Conservation (phyloP, 1,284 basidiomycete species). For the Malassezia globosa region DNA sequence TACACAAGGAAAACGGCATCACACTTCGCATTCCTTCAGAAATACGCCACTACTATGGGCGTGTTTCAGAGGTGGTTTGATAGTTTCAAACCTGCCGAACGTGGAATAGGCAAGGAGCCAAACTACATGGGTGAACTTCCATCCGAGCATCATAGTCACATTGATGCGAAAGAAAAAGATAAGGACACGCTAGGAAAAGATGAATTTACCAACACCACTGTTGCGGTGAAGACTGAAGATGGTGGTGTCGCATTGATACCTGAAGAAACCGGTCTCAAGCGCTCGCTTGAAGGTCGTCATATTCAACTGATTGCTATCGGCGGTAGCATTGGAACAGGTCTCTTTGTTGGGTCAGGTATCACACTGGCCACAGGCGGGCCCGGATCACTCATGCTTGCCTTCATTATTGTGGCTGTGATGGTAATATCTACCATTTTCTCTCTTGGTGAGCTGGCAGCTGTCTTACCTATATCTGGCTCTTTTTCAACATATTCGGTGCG, state of each 20-base stretch:
- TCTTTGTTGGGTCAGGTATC: constrained; percentile 50
- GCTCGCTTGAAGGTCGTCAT: constrained; percentile 29
- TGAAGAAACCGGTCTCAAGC: constrained; percentile 29
- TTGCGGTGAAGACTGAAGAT: constrained; percentile 14
- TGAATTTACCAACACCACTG: constrained; percentile 12
- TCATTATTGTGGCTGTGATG: constrained; percentile 39
- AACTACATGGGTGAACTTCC: constrained; percentile 2
- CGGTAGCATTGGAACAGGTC: constrained; percentile 51
- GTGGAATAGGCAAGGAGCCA: constrained; percentile 3
- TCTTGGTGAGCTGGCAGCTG: constrained; percentile 39
- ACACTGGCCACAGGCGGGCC: constrained; percentile 52
- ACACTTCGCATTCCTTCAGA: too few relatives aligned
- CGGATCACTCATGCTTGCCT: constrained; percentile 47
- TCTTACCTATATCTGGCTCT: constrained; percentile 40
- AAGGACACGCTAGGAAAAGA: constrained; percentile 9
- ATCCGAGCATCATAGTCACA: not conserved
- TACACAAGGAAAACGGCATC: too few relatives aligned
- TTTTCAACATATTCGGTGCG: constrained; percentile 42
- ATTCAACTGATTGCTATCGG: constrained; percentile 40
- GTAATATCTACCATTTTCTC: constrained; percentile 48
- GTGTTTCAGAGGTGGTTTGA: constrained; percentile 17
- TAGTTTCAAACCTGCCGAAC: constrained; percentile 18
- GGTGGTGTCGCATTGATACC: constrained; percentile 9
- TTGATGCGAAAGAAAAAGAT: not conserved
- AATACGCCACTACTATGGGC: constrained; percentile 2